Conservation (phyloP, 805 yeast genomes). For the Candida maris region DNA sequence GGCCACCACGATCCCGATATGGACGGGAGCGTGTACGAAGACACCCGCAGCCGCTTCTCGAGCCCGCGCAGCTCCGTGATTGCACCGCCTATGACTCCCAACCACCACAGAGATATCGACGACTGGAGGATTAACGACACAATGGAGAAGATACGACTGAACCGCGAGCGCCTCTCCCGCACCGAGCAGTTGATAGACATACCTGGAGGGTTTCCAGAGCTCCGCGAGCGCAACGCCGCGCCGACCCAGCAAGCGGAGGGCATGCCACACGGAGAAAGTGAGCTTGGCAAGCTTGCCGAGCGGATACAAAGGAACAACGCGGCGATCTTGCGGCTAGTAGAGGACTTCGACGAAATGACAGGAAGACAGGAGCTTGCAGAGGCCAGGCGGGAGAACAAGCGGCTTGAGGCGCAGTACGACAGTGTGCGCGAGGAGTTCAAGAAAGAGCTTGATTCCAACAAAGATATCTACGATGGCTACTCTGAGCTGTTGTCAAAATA, state of each 20-base stretch:
- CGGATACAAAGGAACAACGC: slow-evolving; percentile 13
- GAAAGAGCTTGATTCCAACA: slow-evolving; percentile 19
- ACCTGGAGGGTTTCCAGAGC: slow-evolving; percentile 17
- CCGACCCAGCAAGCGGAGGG: not conserved
- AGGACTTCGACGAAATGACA: slow-evolving; percentile 13
- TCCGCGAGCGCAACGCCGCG: not conserved
- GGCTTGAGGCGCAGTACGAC: slow-evolving; percentile 16
- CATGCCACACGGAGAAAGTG: not conserved
- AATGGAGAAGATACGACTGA: slow-evolving; percentile 17
- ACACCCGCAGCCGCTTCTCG: slow-evolving; percentile 15
- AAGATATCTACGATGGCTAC: slow-evolving; percentile 25
- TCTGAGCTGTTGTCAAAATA: slow-evolving; percentile 21
- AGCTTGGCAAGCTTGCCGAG: slow-evolving; percentile 3
- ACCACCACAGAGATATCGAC: slow-evolving; percentile 10
- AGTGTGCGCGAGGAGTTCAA: slow-evolving; percentile 24
- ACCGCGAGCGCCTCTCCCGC: slow-evolving; percentile 13
- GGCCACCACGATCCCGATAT: slow-evolving; percentile 32
- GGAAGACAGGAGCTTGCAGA: slow-evolving; percentile 12
- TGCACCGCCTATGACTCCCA: slow-evolving; percentile 20
- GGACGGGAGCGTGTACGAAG: slow-evolving; percentile 25
- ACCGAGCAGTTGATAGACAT: slow-evolving; percentile 10
- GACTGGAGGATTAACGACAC: slow-evolving; percentile 22
- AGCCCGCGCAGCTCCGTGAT: slow-evolving; percentile 18
- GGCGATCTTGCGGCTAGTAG: slow-evolving; percentile 8
- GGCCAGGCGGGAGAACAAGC: slow-evolving; percentile 13